These are phyloP conservation scores for Agaricales sp. DNA, from an alignment of 1,284 basidiomycete genomes.

Conservation along the genomic window DNA sequence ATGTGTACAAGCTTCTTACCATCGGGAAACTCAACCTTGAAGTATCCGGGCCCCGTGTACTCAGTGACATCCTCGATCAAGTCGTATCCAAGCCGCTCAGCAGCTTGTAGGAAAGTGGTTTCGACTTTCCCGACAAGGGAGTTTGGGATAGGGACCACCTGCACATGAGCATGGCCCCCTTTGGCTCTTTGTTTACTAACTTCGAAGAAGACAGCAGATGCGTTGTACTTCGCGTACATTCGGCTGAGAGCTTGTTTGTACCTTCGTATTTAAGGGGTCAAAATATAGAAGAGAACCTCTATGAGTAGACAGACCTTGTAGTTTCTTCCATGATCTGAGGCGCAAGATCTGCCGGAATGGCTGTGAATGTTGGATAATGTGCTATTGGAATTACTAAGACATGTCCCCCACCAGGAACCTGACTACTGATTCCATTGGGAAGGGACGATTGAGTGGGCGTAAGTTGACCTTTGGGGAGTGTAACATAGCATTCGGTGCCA, in stretches of 20 bases:
- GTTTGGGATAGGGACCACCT: conserved; percentile 74
- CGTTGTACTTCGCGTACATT: conserved; percentile 64
- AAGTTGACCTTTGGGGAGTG: conserved; percentile 88
- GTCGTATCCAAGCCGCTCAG: conserved; percentile 49
- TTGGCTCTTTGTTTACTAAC: conserved; percentile 75
- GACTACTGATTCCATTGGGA: conserved; percentile 19
- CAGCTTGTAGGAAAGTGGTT: conserved; percentile 60
- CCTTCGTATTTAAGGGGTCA: conserved; percentile 27
- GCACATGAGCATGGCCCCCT: conserved; percentile 92
- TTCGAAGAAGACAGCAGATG: conserved; percentile 75
- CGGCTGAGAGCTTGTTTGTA: conserved; percentile 70
- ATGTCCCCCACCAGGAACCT: conserved; percentile 88
- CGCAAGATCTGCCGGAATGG: conserved; percentile 69
- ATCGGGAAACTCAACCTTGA: conserved; percentile 82
- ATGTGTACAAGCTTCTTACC: conserved; percentile 82
- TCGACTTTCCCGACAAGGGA: conserved; percentile 54
- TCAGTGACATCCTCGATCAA: conserved; percentile 59
- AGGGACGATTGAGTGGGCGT: conserved; percentile 61
- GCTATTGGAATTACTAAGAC: conserved; percentile 82
- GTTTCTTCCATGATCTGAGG: conserved; percentile 74
- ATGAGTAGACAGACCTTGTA: conserved; percentile 37
- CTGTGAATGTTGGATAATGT: conserved; percentile 49
- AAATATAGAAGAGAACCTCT: not conserved
- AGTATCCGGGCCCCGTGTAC: conserved; percentile 65
- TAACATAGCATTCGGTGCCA: conserved; percentile 86